Evolutionary conservation across 495 filamentous ascomycete species (phyloP), one percentile per base, ranked within the genome.

Genomic region (Neurospora hispaniola): DNA sequence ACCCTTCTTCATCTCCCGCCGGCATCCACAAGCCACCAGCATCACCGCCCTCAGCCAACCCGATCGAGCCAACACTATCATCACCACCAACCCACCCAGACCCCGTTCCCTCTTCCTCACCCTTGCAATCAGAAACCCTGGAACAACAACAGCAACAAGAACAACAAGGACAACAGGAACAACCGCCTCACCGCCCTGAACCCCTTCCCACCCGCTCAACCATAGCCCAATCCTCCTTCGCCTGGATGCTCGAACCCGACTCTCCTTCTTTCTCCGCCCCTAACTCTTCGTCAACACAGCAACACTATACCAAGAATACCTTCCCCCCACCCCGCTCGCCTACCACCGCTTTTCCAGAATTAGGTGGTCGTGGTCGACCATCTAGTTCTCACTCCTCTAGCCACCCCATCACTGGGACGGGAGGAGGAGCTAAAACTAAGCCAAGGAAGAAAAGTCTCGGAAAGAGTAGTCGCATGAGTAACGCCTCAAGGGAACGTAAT

Each of bases 231-330:
- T 94, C 94, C 39, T 91, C 90, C 10, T 98, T 97, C 79, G 91
- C 94, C 12, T 99, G 94, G 94, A 98, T 99, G 94, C 86, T 99
- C 3, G 88, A 89, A 68, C 85, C 86, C 18, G 86, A 41, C 10
- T 11, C 40, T 9, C 20, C 68, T 4, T 73, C 69, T n/a, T 66
- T 16, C 31, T 42, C 44, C 41, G 14, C 12, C 5, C 42, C 42
- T 2, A 42, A 18, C 40, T 46, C 62, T 35, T 69, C 40, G 18
- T 71, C 46, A 40, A 5, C 46, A 23, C 4, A 43, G 69, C 76
- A 10, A 38, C 5, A 38, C 35, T 5, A 4, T 62, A 46, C 0
- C 73, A 72, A 16, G 38, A 74, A 11, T 59, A 76, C 18, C 71
- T 68, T 35, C 69, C 73, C 9, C n/a, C 74, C 23, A 72, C 71